A percentile compares a stretch with the other conserved stretches of the same genome.
Evolutionary conservation across 176 grass and related monocot species (phyloP).

Genomic region (Dactylis glomerata): DNA sequence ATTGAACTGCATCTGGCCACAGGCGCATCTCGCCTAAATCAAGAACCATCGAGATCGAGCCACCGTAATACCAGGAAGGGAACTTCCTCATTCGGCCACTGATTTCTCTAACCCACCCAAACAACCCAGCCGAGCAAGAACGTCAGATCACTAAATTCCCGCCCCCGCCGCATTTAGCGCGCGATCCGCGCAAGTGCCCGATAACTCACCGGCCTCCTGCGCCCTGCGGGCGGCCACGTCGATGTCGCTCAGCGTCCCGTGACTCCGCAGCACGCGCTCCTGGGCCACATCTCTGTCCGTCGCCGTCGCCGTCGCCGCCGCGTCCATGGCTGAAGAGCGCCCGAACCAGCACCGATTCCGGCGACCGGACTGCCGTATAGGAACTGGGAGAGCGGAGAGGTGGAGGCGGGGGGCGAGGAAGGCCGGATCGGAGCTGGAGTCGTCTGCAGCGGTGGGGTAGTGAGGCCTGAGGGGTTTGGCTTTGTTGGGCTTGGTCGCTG

Average conservation of each 20-base stretch:
- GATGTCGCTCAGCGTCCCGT: conserved; percentile 14
- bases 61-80: background rate
- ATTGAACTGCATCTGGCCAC: conserved; percentile 12
- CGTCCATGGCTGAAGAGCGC: background rate
- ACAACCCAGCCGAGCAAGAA: background rate
- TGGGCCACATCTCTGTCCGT: background rate
- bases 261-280: conserved; percentile 3
- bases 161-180: background rate
- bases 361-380: background rate
- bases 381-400: background rate
- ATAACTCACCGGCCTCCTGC: conserved; percentile 63
- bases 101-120: background rate
- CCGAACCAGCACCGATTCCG: background rate
- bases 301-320: background rate
- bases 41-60: background rate
- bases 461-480: background rate
- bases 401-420: background rate
- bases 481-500: conserved; percentile 22
- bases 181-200: background rate
- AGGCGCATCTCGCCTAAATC: background rate
- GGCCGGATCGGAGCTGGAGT: background rate
- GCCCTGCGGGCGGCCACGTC: conserved; percentile 44
- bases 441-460: conserved; percentile 1
- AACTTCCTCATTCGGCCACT: background rate
- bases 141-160: background rate